phyloP scores from a whole-genome alignment of 495 filamentous ascomycete species.

The Xylaria intraflava region DNA sequence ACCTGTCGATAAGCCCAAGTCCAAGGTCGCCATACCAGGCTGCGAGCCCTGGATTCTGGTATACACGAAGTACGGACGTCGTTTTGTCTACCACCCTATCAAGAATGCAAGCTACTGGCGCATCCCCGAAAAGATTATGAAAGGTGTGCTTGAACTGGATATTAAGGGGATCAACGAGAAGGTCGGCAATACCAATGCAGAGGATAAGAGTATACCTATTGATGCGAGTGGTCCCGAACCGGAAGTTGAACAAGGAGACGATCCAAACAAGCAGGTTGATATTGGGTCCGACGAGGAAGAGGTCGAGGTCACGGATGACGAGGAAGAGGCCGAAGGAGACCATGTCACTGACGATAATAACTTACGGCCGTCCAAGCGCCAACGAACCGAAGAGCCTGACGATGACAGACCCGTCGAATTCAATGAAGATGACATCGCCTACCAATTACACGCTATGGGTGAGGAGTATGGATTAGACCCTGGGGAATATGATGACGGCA shows the following conservation, averaged over 20 bases:
- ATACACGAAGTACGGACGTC: conserved; percentile 76
- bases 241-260: conserved; percentile 18
- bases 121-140: conserved; percentile 75
- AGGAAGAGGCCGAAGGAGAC: conserved; percentile 32
- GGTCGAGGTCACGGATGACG: conserved; percentile 76
- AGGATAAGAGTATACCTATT: not conserved
- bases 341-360: conserved; percentile 39
- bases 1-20: conserved; percentile 72
- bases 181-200: conserved; percentile 24
- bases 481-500: conserved; percentile 60
- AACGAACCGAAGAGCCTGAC: conserved; percentile 52
- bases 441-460: conserved; percentile 82
- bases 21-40: conserved; percentile 69
- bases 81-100: conserved; percentile 79
- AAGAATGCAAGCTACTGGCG: conserved; percentile 90
- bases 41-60: conserved; percentile 89
- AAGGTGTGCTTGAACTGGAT: conserved; percentile 69
- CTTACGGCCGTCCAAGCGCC: conserved; percentile 55
- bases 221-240: not conserved
- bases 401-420: conserved; percentile 68
- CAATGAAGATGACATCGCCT: conserved; percentile 90
- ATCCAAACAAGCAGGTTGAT: conserved; percentile 29
- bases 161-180: conserved; percentile 48
- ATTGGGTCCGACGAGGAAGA: conserved; percentile 71
- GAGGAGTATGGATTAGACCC: conserved; percentile 59